These are phyloP conservation scores for Scheffersomyces coipomensis DNA, from an alignment of 805 yeast genomes.

Conservation along the genomic window DNA sequence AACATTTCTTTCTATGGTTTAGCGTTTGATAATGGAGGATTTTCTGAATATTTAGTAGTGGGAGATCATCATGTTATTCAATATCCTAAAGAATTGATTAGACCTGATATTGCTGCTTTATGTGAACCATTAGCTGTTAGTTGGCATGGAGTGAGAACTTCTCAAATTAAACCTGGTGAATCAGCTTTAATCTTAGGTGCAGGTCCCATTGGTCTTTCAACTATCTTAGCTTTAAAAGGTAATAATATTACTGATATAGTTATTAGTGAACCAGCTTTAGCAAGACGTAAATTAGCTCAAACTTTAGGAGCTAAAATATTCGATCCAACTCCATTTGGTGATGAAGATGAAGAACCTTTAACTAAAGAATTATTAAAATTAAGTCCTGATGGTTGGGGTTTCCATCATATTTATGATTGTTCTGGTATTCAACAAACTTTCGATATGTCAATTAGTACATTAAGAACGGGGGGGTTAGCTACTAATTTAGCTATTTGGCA, in stretches of 20 bases:
- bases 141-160: slow-evolving; percentile 55
- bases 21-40: slow-evolving; percentile 57
- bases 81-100: slow-evolving; percentile 38
- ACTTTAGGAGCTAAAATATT: slow-evolving; percentile 41
- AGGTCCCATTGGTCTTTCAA: slow-evolving; percentile 63
- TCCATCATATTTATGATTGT: slow-evolving; percentile 49
- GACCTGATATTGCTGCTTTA: slow-evolving; percentile 48
- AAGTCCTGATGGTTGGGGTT: slow-evolving; percentile 43
- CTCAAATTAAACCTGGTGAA: slow-evolving; percentile 41
- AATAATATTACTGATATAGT: slow-evolving; percentile 46
- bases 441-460: slow-evolving; percentile 46
- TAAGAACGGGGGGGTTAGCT: slow-evolving; percentile 52
- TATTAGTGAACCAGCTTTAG: slow-evolving; percentile 54
- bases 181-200: slow-evolving; percentile 56
- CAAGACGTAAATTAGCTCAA: slow-evolving; percentile 55
- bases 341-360: slow-evolving; percentile 7
- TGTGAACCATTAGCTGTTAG: slow-evolving; percentile 60
- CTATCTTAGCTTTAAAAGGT: slow-evolving; percentile 51
- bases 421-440: slow-evolving; percentile 57
- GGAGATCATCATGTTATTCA: slow-evolving; percentile 37
- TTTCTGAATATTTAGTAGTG: slow-evolving; percentile 48
- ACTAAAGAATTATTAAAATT: slow-evolving; percentile 31
- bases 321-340: slow-evolving; percentile 6
- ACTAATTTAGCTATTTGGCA: slow-evolving; percentile 67
- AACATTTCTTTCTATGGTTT: slow-evolving; percentile 51